Conservation (phyloP, 371 early-diverging fungal genomes). For the Rhizopus sp. region DNA sequence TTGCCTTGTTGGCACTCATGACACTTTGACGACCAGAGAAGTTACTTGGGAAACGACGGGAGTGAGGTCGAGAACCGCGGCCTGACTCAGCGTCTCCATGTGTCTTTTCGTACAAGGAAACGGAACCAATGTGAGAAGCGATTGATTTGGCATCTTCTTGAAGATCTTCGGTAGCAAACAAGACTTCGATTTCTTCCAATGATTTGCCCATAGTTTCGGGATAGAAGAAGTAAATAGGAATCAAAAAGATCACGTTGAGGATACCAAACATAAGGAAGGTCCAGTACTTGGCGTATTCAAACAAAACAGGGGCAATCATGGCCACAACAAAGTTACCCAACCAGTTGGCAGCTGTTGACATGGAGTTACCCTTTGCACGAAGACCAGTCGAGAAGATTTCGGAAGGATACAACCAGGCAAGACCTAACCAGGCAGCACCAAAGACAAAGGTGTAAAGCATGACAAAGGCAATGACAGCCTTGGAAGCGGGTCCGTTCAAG, state of each 20-base stretch:
- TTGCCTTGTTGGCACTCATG: slow-evolving; percentile 11
- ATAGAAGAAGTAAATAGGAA: slow-evolving; percentile 50
- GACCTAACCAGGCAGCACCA: slow-evolving; percentile 58
- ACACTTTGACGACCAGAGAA: slow-evolving; percentile 32
- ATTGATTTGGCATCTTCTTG: slow-evolving; percentile 41
- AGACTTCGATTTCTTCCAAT: slow-evolving; percentile 60
- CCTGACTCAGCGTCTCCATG: slow-evolving; percentile 36
- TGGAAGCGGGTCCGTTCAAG: slow-evolving; percentile 29
- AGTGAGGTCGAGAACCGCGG: slow-evolving; percentile 43
- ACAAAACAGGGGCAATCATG: slow-evolving; percentile 44
- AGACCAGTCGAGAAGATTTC: slow-evolving; percentile 62
- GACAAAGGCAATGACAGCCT: slow-evolving; percentile 44
- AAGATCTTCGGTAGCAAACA: slow-evolving; percentile 44
- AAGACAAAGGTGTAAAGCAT: slow-evolving; percentile 50
- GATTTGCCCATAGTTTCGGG: slow-evolving; percentile 62
- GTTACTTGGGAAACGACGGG: slow-evolving; percentile 47
- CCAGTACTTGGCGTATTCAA: slow-evolving; percentile 58
- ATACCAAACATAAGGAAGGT: slow-evolving; percentile 61
- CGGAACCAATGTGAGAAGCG: slow-evolving; percentile 38
- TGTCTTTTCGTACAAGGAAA: slow-evolving; percentile 35
- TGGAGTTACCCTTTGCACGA: slow-evolving; percentile 46
- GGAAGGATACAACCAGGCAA: slow-evolving; percentile 66
- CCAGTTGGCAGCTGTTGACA: slow-evolving; percentile 69
- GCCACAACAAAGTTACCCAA: slow-evolving; percentile 50
- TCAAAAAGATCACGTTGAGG: slow-evolving; percentile 35